Percentiles rank a stretch among this genome's conserved stretches.
These are phyloP conservation scores for Silene noctiflora DNA, from an alignment of 179 eudicot species.

Conservation along the genomic window DNA sequence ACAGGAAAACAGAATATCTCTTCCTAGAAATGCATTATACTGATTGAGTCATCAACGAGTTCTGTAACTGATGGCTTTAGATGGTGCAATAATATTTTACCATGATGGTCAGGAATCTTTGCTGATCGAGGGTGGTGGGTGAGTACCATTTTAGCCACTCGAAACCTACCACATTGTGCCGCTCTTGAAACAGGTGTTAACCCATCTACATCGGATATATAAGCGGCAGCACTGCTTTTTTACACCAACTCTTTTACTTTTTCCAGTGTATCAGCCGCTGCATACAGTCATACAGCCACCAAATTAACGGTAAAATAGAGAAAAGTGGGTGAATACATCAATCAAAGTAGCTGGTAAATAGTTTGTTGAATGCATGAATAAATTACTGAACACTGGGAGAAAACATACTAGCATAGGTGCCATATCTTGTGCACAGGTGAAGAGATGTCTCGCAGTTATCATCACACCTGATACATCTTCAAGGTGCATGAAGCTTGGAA, in stretches of 20 bases:
- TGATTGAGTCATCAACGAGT: conserved; percentile 8
- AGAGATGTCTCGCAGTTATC: neutral
- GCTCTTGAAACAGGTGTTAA: conserved; percentile 19
- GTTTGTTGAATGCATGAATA: neutral
- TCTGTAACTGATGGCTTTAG: neutral
- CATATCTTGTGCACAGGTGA: neutral
- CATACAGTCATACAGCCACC: neutral
- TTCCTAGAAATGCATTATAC: neutral
- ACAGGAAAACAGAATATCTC: neutral
- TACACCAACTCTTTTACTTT: neutral
- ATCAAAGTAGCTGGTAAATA: too few relatives aligned
- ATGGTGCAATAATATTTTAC: conserved; percentile 6
- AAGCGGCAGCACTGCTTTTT: neutral
- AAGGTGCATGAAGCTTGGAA: neutral
- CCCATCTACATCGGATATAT: conserved; percentile 6
- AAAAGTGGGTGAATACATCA: neutral
- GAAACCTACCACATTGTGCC: conserved; percentile 9
- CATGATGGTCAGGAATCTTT: neutral
- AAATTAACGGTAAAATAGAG: neutral
- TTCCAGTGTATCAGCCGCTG: neutral
- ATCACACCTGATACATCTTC: neutral
- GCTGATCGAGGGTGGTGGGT: neutral
- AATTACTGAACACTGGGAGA: too few relatives aligned
- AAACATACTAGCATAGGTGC: neutral
- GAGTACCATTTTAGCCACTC: neutral